Evolutionary conservation across 73 alveolate genomes (phyloP).

Genomic region (Paramecium biaurelia): DNA sequence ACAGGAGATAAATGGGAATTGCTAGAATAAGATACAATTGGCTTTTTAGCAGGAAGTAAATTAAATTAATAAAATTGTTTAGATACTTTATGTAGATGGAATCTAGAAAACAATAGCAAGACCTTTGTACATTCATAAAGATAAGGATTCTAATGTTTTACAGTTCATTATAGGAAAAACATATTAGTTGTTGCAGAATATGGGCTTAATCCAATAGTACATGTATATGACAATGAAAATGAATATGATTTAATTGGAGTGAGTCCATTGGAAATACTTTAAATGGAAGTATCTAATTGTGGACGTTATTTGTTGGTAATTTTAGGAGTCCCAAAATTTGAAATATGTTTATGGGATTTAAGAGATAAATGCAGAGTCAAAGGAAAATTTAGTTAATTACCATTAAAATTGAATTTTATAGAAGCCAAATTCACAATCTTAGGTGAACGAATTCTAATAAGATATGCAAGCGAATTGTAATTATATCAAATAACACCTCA

Average conservation of each 20-base stretch:
- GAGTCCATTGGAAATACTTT: conserved; percentile 63
- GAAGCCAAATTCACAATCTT: conserved; percentile 54
- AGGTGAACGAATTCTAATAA: conserved; percentile 9
- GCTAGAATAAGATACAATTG: conserved; percentile 53
- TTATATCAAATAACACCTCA: conserved; percentile 51
- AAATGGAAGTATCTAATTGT: conserved; percentile 80
- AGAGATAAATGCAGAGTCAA: conserved; percentile 67
- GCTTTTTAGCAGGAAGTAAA: conserved; percentile 63
- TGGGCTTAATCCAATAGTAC: conserved; percentile 83
- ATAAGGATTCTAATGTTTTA: conserved; percentile 73
- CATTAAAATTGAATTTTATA: conserved; percentile 35
- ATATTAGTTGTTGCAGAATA: conserved; percentile 84
- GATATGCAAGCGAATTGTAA: conserved; percentile 32
- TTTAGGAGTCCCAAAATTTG: conserved; percentile 82
- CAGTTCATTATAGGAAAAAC: conserved; percentile 71
- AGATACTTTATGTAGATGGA: conserved; percentile 76
- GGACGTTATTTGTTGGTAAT: conserved; percentile 76
- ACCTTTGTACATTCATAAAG: conserved; percentile 73
- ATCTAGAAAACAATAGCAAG: conserved; percentile 75
- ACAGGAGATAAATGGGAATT: conserved; percentile 24
- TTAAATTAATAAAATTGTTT: background rate
- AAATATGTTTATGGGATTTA: conserved; percentile 76
- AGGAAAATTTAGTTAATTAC: conserved; percentile 30
- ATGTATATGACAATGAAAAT: conserved; percentile 68
- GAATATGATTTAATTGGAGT: conserved; percentile 17